These are phyloP conservation scores for Bruguiera sexangula DNA, from an alignment of 345 rosid genomes.

Conservation along the genomic window DNA sequence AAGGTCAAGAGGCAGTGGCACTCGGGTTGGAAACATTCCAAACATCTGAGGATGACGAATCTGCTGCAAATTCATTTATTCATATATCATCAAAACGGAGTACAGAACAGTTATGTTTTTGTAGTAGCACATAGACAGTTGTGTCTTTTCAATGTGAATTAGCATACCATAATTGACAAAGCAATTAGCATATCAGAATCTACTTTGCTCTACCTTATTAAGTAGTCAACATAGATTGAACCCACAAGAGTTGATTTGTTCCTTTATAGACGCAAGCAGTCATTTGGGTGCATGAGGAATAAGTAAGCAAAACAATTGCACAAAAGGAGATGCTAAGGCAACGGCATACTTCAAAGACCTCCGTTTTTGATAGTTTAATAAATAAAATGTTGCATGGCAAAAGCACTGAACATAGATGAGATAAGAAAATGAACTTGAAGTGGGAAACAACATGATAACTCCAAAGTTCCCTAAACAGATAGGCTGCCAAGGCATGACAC, in stretches of 20 bases:
- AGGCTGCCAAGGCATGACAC: no score
- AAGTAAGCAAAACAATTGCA: constrained; percentile 17
- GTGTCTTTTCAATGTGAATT: constrained; percentile 14
- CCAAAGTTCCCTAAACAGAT: no score
- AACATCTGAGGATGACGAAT: constrained; percentile 50
- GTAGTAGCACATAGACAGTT: neutral
- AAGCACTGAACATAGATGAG: no score
- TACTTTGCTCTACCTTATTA: neutral
- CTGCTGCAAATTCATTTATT: constrained; percentile 35
- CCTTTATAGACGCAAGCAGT: neutral
- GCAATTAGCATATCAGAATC: constrained; percentile 18
- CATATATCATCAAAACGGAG: constrained; percentile 20
- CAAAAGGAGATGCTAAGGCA: neutral
- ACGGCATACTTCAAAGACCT: no score
- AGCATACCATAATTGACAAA: neutral
- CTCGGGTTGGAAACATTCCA: constrained; percentile 50
- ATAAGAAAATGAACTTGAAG: no score
- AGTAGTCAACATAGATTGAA: neutral
- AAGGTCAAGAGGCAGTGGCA: constrained; percentile 57
- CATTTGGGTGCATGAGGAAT: neutral
- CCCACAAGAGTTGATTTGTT: neutral
- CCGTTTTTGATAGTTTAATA: no score
- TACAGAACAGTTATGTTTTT: constrained; percentile 19
- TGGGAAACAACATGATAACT: no score
- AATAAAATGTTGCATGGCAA: no score